phyloP scores from a whole-genome alignment of 176 grass and related monocot genomes.

The Oryza brachyantha region DNA sequence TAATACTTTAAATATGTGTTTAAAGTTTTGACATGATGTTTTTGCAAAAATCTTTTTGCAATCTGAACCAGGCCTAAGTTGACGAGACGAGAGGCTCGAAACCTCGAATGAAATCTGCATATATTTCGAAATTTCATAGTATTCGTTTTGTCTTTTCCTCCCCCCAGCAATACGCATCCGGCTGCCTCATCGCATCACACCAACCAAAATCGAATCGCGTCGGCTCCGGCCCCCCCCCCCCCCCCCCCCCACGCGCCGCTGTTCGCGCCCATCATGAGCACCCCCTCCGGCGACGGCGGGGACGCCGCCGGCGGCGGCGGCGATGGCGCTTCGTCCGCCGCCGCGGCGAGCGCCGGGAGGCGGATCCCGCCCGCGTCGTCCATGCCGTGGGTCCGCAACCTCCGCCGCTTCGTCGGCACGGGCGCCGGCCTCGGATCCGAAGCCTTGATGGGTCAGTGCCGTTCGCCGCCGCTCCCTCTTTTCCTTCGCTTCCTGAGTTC shows the following conservation, averaged over 20 bases:
- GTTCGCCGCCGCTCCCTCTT: background rate
- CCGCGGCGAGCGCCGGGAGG: conserved; percentile 42
- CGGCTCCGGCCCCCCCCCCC: no score
- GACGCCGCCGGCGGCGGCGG: conserved; percentile 23
- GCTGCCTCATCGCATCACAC: background rate
- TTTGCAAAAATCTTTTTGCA: no score
- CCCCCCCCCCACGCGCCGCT: background rate
- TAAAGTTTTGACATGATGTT: no score
- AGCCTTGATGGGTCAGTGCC: conserved; percentile 78
- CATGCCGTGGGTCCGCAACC: conserved; percentile 94
- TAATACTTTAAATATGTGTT: no score
- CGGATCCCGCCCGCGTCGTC: conserved; percentile 86
- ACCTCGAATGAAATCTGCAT: no score
- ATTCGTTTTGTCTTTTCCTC: background rate
- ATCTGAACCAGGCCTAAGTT: no score
- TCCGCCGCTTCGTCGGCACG: conserved; percentile 86
- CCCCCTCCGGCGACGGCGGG: conserved; percentile 47
- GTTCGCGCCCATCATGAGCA: conserved; percentile 54
- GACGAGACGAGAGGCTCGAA: no score
- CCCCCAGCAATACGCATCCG: background rate
- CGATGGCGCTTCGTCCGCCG: conserved; percentile 39
- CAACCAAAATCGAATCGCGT: background rate
- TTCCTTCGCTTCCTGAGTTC: background rate
- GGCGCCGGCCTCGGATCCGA: conserved; percentile 89
- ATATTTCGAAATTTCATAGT: background rate